Evolutionary conservation across 495 filamentous ascomycete genomes (phyloP).

Genomic region (Parathielavia hyrcaniae): DNA sequence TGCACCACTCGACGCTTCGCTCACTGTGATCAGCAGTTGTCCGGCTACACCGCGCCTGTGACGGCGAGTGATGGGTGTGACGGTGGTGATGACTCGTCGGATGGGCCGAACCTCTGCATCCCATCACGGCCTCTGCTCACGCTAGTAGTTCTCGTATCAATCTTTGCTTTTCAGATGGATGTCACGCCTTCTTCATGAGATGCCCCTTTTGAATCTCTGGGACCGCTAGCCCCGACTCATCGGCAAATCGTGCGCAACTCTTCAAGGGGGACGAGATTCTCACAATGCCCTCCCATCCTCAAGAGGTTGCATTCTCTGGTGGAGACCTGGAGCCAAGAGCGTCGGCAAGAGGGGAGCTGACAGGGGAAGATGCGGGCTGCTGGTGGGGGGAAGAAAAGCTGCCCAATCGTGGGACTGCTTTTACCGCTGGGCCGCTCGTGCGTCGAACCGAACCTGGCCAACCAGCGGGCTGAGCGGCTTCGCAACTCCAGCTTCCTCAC

Average conservation of each 20-base stretch:
- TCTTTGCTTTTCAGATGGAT: neutral
- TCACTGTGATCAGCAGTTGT: conserved; percentile 8
- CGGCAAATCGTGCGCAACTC: neutral
- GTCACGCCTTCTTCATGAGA: conserved; percentile 1
- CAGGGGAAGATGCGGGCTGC: conserved; percentile 22
- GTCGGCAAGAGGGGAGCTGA: conserved; percentile 17
- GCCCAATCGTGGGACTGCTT: conserved; percentile 23
- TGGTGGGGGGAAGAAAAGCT: conserved; percentile 21
- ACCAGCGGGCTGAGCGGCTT: conserved; percentile 19
- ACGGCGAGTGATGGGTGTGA: neutral
- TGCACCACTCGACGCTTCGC: neutral
- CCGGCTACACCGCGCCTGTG: conserved; percentile 1
- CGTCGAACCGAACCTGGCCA: conserved; percentile 19
- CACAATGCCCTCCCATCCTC: neutral
- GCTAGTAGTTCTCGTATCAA: neutral
- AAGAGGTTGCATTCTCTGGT: neutral
- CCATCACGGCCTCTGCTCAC: neutral
- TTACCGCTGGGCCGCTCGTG: conserved; percentile 27
- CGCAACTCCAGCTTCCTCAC: conserved; percentile 21
- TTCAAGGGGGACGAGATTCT: neutral
- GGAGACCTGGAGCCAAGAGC: conserved; percentile 4
- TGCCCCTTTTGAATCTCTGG: conserved; percentile 5
- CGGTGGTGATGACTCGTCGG: neutral
- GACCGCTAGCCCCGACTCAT: neutral
- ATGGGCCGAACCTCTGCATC: conserved; percentile 1